A percentile compares a stretch with the other conserved stretches of the same genome.
Conservation (phyloP, 768 basidiomycete genomes). For the Epithele typhae region DNA sequence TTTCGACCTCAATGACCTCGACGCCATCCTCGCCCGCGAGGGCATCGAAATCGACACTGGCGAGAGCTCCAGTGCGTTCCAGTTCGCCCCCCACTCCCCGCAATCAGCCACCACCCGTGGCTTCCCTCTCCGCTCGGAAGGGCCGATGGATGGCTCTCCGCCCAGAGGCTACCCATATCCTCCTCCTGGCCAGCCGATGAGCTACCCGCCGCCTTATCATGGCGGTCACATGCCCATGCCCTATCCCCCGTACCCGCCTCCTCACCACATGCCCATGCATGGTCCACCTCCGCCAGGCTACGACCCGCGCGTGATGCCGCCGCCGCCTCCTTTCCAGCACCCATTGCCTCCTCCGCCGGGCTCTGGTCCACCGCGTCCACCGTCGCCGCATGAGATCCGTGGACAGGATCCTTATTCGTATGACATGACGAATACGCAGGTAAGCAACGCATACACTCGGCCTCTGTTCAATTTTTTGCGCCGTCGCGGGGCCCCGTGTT, state of each 20-base stretch:
- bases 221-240: slow-evolving; percentile 41
- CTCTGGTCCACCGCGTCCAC: slow-evolving; percentile 22
- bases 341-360: slow-evolving; percentile 32
- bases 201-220: slow-evolving; percentile 44
- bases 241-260: slow-evolving; percentile 40
- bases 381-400: slow-evolving; percentile 42
- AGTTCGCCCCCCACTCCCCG: slow-evolving; percentile 20
- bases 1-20: slow-evolving; percentile 63
- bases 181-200: slow-evolving; percentile 32
- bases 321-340: slow-evolving; percentile 28
- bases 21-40: slow-evolving; percentile 59
- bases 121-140: slow-evolving; percentile 20
- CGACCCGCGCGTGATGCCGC: slow-evolving; percentile 34
- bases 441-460: slow-evolving; percentile 28
- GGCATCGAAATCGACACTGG: slow-evolving; percentile 48
- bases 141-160: slow-evolving; percentile 24
- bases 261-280: slow-evolving; percentile 37
- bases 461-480: too few relatives aligned
- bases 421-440: slow-evolving; percentile 71
- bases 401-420: slow-evolving; percentile 78
- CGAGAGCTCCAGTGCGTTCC: slow-evolving; percentile 23
- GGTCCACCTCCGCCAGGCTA: slow-evolving; percentile 36
- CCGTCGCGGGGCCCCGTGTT: not conserved
- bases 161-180: slow-evolving; percentile 28
- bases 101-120: slow-evolving; percentile 19